phyloP scores from a whole-genome alignment of 2,329 filamentous ascomycete species.

The Fusarium chuoi region DNA sequence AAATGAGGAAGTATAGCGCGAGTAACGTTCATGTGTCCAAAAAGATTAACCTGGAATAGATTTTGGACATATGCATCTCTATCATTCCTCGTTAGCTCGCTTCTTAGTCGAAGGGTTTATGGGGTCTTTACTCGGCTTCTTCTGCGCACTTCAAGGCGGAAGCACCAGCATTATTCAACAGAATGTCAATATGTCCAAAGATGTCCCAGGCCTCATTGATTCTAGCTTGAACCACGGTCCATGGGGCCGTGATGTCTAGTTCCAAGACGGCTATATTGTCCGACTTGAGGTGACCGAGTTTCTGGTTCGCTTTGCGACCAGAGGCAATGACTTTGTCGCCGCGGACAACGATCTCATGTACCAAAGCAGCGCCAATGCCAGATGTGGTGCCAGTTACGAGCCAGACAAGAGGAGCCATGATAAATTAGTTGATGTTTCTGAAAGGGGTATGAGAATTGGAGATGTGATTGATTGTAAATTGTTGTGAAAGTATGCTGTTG shows the following conservation, averaged over 20 bases:
- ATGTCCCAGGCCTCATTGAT: neutral
- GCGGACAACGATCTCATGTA: neutral
- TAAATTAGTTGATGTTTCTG: neutral
- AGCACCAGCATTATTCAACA: neutral
- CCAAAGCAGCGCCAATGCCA: neutral
- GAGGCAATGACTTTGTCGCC: neutral
- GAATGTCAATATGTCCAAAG: neutral
- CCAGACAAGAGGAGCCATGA: neutral
- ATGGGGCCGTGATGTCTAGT: neutral
- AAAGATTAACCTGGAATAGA: neutral
- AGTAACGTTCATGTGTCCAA: neutral
- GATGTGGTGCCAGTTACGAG: neutral
- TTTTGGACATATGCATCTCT: neutral
- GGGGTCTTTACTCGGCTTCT: neutral
- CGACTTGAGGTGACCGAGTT: neutral
- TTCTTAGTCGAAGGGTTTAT: rapidly evolving
- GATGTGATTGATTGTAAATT: neutral
- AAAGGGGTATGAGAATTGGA: neutral
- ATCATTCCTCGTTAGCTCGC: neutral
- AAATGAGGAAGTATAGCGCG: neutral
- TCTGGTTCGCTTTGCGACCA: neutral
- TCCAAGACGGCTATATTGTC: neutral
- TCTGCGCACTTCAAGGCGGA: neutral
- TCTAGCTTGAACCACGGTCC: neutral
- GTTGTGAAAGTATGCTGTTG: neutral